Evolutionary conservation across 768 basidiomycete species (phyloP), one percentile per base, ranked within the genome.

Genomic region (Hygrocybe coccinea): DNA sequence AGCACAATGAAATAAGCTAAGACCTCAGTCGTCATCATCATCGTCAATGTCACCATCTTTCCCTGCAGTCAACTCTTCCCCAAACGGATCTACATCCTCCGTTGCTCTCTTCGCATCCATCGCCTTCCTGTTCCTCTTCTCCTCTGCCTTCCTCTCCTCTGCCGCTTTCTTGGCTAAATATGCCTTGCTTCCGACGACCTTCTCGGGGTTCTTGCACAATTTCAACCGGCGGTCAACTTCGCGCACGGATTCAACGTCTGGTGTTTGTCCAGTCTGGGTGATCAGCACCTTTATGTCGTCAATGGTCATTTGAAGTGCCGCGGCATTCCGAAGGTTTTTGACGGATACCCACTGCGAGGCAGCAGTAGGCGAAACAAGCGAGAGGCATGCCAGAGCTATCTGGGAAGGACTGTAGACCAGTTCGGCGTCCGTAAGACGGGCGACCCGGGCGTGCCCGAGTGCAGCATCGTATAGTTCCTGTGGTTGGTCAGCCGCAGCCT

Each of bases 141-240:
- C 81, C 58, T 82, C 82, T 1, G 84, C 85, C 63, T 78, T 80
- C 52, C 74, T 80, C 62, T 90, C 89, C 55, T 85, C 83, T 61
- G 84, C 85, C n/a, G 77, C 82, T 60, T 82, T 84, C 66, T 83
- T 85, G 19, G 82, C 80, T 22, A 85, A 68, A 68, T 87, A 93
- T 2, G 90, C 87, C 57, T 83, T 86, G 59, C 85, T 95, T n/a
- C 93, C 94, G 11, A 85, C 83, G 5, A 95, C 86, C 69, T 95
- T 97, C 70, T 95, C 94, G 4, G 97, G 97, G 64, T 99, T 98
- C 67, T 93, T 91, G 76, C 95, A 97, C 36, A 87, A 65, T 64
- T 83, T 86, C 45, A 99, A 74, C 44, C 93, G 78, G 65, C 87
- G 81, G 68, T 99, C 97, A 6, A 98, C 86, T 64, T 90, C 88